phyloP scores from a whole-genome alignment of 768 basidiomycete species.

The Phlebiopsis gigantea region DNA sequence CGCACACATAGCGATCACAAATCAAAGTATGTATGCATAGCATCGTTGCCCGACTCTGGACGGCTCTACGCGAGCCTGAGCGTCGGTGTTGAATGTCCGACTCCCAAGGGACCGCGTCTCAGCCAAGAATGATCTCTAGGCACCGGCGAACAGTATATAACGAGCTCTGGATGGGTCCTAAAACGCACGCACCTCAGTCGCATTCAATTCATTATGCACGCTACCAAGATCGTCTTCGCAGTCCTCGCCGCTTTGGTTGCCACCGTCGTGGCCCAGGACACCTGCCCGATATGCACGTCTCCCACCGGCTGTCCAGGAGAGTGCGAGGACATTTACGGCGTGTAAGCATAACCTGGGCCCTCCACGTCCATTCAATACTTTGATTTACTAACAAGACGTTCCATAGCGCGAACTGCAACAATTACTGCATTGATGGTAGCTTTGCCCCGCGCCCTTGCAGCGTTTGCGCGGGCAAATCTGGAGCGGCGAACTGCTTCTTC shows the following conservation, averaged over 20 bases:
- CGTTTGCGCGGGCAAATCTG: background rate
- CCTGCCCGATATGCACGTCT: background rate
- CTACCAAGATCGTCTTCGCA: background rate
- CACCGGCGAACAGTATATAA: too few relatives aligned
- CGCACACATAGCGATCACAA: background rate
- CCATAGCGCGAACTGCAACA: background rate
- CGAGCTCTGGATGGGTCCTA: too few relatives aligned
- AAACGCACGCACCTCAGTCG: too few relatives aligned
- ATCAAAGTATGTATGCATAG: too few relatives aligned
- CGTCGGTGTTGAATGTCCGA: background rate
- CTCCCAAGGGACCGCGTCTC: background rate
- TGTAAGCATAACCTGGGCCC: background rate
- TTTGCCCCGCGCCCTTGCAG: background rate
- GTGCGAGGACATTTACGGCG: background rate
- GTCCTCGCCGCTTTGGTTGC: background rate
- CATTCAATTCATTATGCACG: background rate
- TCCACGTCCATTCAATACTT: too few relatives aligned
- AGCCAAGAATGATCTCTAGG: too few relatives aligned
- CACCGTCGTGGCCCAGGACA: background rate
- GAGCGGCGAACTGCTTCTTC: background rate
- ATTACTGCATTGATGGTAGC: background rate
- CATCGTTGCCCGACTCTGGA: background rate
- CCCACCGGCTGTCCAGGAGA: conserved; percentile 6
- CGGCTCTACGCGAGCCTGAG: background rate
- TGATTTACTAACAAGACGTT: background rate